Conservation (phyloP, 140 eudicot species). For the Bidens hawaiensis region DNA sequence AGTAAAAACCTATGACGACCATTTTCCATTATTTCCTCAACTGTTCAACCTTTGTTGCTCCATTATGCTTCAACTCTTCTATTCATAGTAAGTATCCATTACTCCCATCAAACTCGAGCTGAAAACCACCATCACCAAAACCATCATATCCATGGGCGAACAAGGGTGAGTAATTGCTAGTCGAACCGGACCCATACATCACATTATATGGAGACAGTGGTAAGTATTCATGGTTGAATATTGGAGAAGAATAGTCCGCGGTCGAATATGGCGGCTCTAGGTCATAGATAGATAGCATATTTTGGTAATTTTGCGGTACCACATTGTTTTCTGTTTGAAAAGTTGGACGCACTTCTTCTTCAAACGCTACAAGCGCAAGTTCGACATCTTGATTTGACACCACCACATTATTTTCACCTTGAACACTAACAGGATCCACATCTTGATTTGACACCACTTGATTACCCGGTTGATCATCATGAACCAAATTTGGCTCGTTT, state of each 20-base stretch:
- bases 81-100: not conserved
- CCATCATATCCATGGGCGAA: not conserved
- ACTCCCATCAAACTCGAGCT: not conserved
- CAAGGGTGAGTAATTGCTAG: not conserved
- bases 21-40: not conserved
- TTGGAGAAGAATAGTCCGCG: not conserved
- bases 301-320: not conserved
- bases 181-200: not conserved
- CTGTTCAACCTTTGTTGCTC: not conserved
- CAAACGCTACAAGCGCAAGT: too few relatives aligned
- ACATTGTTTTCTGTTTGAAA: not conserved
- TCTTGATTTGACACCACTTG: not conserved
- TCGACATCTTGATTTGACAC: too few relatives aligned
- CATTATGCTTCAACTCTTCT: slow-evolving; percentile 6
- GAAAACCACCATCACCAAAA: not conserved
- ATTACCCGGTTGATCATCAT: not conserved
- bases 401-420: too few relatives aligned
- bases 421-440: too few relatives aligned
- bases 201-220: not conserved
- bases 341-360: too few relatives aligned
- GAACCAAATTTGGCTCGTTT: not conserved
- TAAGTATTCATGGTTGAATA: not conserved
- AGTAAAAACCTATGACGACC: not conserved
- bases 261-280: not conserved
- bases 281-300: not conserved